phyloP scores from a whole-genome alignment of 169 alveolate genomes.

The Plasmodium reichenowi region DNA sequence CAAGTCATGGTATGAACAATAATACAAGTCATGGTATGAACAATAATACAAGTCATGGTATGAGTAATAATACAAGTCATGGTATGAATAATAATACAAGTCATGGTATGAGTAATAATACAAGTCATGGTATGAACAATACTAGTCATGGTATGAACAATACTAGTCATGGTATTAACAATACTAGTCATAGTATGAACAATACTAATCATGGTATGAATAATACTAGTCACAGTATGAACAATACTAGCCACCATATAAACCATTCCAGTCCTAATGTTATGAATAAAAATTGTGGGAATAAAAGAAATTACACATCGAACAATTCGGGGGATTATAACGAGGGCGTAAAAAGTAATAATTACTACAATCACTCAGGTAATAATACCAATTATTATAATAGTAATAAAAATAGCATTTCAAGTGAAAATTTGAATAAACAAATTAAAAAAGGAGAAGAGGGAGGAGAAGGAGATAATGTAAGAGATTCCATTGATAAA shows the following conservation, averaged over 20 bases:
- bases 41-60: not conserved
- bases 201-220: not conserved
- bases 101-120: not conserved
- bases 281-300: conserved; percentile 1
- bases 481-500: not conserved
- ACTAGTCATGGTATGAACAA: no score
- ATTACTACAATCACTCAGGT: not conserved
- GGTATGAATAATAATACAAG: not conserved
- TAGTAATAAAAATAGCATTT: conserved; percentile 15
- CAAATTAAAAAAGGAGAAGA: conserved; percentile 7
- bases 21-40: not conserved
- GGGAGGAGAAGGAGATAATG: not conserved
- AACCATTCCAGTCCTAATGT: not conserved
- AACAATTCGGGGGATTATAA: conserved; percentile 5
- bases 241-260: not conserved
- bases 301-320: conserved; percentile 9
- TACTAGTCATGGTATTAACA: no score
- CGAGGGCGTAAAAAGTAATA: not conserved
- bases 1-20: not conserved
- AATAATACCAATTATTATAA: not conserved
- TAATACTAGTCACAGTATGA: not conserved
- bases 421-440: conserved; percentile 15
- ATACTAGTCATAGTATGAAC: not conserved
- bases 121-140: not conserved
- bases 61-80: not conserved